A percentile compares a stretch with the other conserved stretches of the same genome.
Evolutionary conservation across 345 rosid species (phyloP).

Genomic region (Rubroshorea leprosula): DNA sequence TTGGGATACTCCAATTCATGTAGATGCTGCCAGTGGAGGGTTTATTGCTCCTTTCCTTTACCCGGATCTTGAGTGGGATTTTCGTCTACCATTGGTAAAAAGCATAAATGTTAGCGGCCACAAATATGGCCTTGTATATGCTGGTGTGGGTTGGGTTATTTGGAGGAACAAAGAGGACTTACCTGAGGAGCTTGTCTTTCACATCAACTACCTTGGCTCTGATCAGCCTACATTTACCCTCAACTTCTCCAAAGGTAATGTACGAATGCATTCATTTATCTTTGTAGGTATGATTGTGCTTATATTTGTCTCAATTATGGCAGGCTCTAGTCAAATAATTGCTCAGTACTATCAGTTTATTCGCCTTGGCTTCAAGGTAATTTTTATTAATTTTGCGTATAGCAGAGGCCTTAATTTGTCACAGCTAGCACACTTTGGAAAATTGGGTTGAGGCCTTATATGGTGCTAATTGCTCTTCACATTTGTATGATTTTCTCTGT

Average conservation of each 20-base stretch:
- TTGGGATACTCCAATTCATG: constrained; percentile 74
- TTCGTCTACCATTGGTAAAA: constrained; percentile 70
- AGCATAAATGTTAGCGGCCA: constrained; percentile 70
- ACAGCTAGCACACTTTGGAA: no score
- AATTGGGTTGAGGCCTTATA: no score
- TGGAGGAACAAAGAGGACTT: constrained; percentile 82
- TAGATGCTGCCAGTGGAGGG: constrained; percentile 81
- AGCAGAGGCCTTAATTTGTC: no score
- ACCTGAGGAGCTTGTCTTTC: constrained; percentile 82
- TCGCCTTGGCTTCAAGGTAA: constrained; percentile 42
- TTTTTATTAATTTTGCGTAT: no score
- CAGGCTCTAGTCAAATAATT: constrained; percentile 61
- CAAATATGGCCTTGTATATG: constrained; percentile 43
- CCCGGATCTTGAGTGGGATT: constrained; percentile 83
- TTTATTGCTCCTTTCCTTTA: constrained; percentile 69
- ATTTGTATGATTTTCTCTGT: background rate
- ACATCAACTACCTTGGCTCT: constrained; percentile 55
- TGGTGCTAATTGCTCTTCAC: no score
- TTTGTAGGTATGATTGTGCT: no score
- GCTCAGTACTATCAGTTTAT: constrained; percentile 50
- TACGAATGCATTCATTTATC: no score
- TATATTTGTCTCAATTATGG: background rate
- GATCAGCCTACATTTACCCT: constrained; percentile 54
- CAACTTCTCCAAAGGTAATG: constrained; percentile 75
- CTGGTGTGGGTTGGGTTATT: constrained; percentile 77